Conservation (phyloP, 75 land plant genomes). For the Sequoiadendron giganteum region DNA sequence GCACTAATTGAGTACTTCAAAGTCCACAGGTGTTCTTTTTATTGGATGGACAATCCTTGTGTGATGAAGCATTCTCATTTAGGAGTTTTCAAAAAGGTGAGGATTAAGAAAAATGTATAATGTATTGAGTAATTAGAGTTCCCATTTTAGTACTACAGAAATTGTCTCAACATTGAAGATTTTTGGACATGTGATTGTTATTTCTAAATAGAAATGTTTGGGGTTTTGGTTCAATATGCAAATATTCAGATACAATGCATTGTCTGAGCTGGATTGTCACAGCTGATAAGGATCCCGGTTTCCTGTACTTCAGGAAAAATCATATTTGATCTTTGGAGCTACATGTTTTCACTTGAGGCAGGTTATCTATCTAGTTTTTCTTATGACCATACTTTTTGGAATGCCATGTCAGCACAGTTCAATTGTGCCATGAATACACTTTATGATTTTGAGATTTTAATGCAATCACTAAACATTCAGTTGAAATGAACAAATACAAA, state of each 20-base stretch:
- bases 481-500: no score
- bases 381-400: no score
- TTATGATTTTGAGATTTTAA: no score
- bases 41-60: slow-evolving; percentile 62
- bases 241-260: background rate
- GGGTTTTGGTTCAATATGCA: background rate
- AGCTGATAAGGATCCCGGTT: background rate
- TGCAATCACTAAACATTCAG: no score
- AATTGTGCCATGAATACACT: no score
- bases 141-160: background rate
- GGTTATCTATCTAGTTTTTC: no score
- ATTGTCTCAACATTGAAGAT: background rate
- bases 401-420: no score
- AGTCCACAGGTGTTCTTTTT: slow-evolving; percentile 57
- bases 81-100: background rate
- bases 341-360: no score
- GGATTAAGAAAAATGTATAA: background rate
- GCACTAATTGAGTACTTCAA: slow-evolving; percentile 46
- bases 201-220: no score
- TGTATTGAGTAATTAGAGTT: no score
- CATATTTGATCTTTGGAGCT: no score
- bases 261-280: background rate
- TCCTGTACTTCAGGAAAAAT: background rate
- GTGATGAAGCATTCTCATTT: background rate
- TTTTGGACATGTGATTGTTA: background rate